Evolutionary conservation across 352 stramenopile species (phyloP).

Genomic region (Phytophthora fragariaefolia): DNA sequence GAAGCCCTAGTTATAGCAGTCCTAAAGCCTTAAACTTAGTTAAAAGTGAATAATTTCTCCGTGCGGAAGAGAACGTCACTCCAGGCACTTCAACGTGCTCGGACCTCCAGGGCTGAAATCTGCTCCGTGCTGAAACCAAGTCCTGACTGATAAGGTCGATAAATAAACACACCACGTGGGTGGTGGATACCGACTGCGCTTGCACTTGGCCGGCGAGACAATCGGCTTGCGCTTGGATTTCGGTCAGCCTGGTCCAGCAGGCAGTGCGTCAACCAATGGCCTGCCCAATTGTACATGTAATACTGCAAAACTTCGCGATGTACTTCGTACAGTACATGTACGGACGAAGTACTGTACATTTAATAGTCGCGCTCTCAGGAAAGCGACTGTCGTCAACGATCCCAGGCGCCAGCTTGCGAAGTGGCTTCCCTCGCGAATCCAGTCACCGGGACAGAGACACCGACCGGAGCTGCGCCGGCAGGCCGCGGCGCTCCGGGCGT

Average conservation of each 20-base stretch:
- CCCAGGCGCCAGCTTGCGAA: too few species aligned
- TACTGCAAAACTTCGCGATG: too few species aligned
- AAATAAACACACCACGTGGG: background rate
- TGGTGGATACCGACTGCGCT: conserved; percentile 2
- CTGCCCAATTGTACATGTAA: too few species aligned
- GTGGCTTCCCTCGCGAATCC: conserved; percentile 14
- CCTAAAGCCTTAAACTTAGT: conserved; percentile 18
- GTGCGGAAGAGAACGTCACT: conserved; percentile 6
- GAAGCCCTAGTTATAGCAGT: background rate
- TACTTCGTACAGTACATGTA: too few species aligned
- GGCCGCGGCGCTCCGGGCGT: conserved; percentile 1
- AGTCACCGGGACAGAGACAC: conserved; percentile 21
- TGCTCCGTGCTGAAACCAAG: conserved; percentile 12
- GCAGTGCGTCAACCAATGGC: too few species aligned
- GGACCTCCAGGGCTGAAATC: background rate
- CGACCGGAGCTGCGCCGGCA: conserved; percentile 7
- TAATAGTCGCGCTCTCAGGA: too few species aligned
- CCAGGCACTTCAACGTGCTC: conserved; percentile 11
- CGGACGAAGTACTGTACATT: too few species aligned
- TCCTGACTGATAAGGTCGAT: conserved; percentile 1
- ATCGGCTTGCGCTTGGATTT: conserved; percentile 22
- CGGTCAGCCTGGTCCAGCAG: background rate
- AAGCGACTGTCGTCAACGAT: too few species aligned
- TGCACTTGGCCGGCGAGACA: too few species aligned
- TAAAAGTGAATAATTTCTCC: conserved; percentile 26